Evolutionary conservation across 2,329 filamentous ascomycete species (phyloP), one percentile per base, ranked within the genome.

Genomic region (Grosmannia serpens): DNA sequence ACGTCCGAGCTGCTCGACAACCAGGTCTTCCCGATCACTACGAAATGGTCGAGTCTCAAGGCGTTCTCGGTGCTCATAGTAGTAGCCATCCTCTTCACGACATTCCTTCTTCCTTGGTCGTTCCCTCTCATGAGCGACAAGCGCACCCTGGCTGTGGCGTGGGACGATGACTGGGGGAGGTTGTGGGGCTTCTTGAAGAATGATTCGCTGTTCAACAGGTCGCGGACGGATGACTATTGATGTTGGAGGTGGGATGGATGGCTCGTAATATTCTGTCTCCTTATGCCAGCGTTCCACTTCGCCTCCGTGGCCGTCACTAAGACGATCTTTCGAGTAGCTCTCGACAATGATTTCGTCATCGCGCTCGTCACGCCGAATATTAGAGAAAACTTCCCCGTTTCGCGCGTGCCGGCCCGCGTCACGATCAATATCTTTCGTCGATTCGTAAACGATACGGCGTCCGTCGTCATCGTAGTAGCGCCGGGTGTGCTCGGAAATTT

Each of bases 181-280:
- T 0, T 75, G 63, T 3, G 79, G 74, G 0, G 80, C 79, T 64
- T 84, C 81, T 61, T 84, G 77, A 10, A 84, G 75, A 62, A 84
- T 81, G 64, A 84, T 83, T 66, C 79, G 78, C 66, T 84, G 81
- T 66, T 84, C 80, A 2, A 76, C 74, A 1, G 76, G 74, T 55
- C 76, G 75, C 64, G 81, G 77, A 56, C 80, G 79, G 62, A 84
- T 81, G 58, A 84, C 73, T 60, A 84, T 76, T 6, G 80, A 80
- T 2, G 74, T 67, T 4, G 67, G 72, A 8, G 65, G 59, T 5
- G 74, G 75, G 11, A 75, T 70, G 15, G 78, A 72, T 3, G 77
- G 77, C 51, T 77, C 72, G 65, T 80, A 86, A 67, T 84, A 85
- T 63, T 86, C 83, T 2, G 80, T 82, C 67, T 86, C 82, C 67